A percentile compares a stretch with the other conserved stretches of the same genome.
phyloP scores from a whole-genome alignment of 768 basidiomycete genomes.

The Xerocomus spinulosus region DNA sequence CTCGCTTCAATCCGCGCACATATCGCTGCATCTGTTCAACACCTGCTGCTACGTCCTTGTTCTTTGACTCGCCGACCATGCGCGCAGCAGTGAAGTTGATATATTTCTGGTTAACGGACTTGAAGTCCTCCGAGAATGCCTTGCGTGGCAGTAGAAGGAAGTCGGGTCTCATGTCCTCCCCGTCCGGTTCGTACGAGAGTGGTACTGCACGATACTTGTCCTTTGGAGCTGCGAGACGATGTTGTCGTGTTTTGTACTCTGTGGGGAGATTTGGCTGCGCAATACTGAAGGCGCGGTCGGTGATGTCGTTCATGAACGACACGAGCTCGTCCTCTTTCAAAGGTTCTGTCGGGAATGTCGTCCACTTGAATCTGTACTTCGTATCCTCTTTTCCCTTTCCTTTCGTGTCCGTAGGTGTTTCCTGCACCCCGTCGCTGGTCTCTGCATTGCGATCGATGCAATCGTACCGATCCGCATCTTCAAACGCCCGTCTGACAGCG shows the following conservation, averaged over 20 bases:
- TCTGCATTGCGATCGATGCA: not conserved
- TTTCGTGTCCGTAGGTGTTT: not conserved
- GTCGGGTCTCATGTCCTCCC: constrained; percentile 5
- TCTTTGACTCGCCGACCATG: too few relatives aligned
- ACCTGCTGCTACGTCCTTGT: too few relatives aligned
- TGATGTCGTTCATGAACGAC: too few relatives aligned
- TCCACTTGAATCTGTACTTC: constrained; percentile 4
- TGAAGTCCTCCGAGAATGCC: not conserved
- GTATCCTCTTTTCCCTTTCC: not conserved
- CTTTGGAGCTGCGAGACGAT: constrained; percentile 4
- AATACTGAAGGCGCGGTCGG: too few relatives aligned
- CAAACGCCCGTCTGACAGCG: constrained; percentile 1
- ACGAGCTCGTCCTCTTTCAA: constrained; percentile 3
- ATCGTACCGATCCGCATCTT: not conserved
- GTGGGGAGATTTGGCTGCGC: too few relatives aligned
- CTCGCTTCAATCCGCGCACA: constrained; percentile 1
- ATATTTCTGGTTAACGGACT: not conserved
- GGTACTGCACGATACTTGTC: not conserved
- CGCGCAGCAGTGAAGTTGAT: too few relatives aligned
- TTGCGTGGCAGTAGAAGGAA: constrained; percentile 1
- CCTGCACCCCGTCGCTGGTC: not conserved
- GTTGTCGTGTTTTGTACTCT: not conserved
- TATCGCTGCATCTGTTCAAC: too few relatives aligned
- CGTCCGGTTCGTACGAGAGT: constrained; percentile 34
- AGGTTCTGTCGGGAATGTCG: not conserved